phyloP scores from a whole-genome alignment of 2,329 filamentous ascomycete species.

The Fusarium napiforme region DNA sequence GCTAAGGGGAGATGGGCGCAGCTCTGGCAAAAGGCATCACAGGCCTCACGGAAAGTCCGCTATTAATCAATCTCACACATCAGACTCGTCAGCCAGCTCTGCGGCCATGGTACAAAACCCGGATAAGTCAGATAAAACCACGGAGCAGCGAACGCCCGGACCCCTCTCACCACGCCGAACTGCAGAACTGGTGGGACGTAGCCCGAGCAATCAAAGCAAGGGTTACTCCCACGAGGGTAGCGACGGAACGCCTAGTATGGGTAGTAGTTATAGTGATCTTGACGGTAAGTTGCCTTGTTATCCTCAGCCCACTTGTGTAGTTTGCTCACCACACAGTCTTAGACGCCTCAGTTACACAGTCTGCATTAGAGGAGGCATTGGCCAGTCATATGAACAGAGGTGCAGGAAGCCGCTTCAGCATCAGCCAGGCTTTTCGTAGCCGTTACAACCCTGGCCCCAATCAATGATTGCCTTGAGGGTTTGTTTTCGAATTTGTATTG shows the following conservation, averaged over 20 bases:
- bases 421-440: slow-evolving; percentile 73
- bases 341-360: slow-evolving; percentile 85
- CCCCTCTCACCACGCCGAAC: slow-evolving; percentile 69
- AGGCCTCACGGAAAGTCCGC: slow-evolving; percentile 48
- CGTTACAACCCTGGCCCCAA: slow-evolving; percentile 61
- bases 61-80: slow-evolving; percentile 64
- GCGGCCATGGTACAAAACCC: slow-evolving; percentile 52
- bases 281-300: slow-evolving; percentile 65
- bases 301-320: background rate
- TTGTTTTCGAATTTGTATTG: slow-evolving; percentile 1
- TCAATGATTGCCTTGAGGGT: slow-evolving; percentile 30
- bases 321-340: slow-evolving; percentile 4
- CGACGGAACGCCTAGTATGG: slow-evolving; percentile 82
- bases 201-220: slow-evolving; percentile 62
- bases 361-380: slow-evolving; percentile 80
- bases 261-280: slow-evolving; percentile 87
- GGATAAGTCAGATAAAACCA: slow-evolving; percentile 42
- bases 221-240: slow-evolving; percentile 70
- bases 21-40: slow-evolving; percentile 47
- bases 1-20: slow-evolving; percentile 58
- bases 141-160: slow-evolving; percentile 52
- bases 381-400: slow-evolving; percentile 63
- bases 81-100: slow-evolving; percentile 71
- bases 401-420: slow-evolving; percentile 67
- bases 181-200: slow-evolving; percentile 67